phyloP scores from a whole-genome alignment of 257 asterid species.

The Solanum bulbocastanum region DNA sequence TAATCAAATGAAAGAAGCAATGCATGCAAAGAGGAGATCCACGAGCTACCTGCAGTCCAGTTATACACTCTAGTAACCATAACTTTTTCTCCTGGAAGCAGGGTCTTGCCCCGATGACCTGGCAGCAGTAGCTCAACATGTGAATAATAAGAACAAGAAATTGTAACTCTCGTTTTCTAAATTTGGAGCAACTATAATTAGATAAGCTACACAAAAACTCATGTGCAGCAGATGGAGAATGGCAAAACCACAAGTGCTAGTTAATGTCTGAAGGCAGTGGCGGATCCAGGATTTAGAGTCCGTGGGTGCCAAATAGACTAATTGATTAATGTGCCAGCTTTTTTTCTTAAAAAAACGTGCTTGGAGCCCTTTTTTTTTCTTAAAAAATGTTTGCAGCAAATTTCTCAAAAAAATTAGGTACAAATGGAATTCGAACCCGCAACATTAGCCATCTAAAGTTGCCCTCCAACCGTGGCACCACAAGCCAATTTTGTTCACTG shows the following conservation, averaged over 20 bases:
- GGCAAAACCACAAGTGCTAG: background rate
- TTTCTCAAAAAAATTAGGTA: no score
- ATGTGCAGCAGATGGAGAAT: background rate
- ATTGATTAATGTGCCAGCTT: no score
- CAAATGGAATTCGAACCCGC: no score
- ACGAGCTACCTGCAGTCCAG: slow-evolving; percentile 62
- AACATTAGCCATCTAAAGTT: no score
- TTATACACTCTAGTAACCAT: slow-evolving; percentile 64
- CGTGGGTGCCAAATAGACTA: no score
- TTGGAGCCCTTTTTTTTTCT: no score
- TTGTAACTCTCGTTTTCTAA: background rate
- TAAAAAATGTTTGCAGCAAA: no score
- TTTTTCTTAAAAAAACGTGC: no score
- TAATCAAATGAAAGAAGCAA: background rate
- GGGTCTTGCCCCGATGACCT: slow-evolving; percentile 84
- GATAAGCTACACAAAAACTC: background rate
- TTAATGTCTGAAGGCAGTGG: background rate
- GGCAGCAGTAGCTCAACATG: slow-evolving; percentile 27
- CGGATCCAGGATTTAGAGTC: no score
- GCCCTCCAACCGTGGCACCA: no score
- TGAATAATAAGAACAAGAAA: background rate
- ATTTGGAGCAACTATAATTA: background rate
- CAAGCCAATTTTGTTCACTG: no score
- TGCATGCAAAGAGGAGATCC: slow-evolving; percentile 2
- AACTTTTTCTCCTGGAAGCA: slow-evolving; percentile 79